A percentile compares a stretch with the other conserved stretches of the same genome.
These are phyloP conservation scores for Neurospora sp. DNA, from an alignment of 2,329 filamentous ascomycete species.

Conservation along the genomic window DNA sequence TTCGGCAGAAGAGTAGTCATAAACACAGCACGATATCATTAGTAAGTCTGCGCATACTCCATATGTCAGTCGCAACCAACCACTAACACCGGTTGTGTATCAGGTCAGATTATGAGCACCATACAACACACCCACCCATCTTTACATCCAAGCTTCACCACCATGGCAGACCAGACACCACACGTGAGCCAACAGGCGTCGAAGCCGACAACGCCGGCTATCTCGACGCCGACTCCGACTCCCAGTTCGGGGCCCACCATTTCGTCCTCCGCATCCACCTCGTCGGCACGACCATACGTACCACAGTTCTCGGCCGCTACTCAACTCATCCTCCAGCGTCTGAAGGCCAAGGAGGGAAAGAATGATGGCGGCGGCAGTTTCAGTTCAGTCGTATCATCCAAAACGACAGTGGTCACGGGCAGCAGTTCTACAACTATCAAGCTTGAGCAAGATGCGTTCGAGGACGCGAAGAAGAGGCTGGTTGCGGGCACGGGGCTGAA, in stretches of 20 bases:
- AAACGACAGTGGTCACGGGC: conserved; percentile 15
- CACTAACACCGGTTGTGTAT: not conserved
- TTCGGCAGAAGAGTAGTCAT: not conserved
- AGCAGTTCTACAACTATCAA: conserved; percentile 21
- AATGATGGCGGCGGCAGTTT: conserved; percentile 16
- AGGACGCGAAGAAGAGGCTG: conserved; percentile 30
- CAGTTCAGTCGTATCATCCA: conserved; percentile 25
- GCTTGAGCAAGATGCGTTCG: conserved; percentile 17
- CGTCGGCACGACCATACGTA: conserved; percentile 15
- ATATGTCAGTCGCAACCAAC: not conserved
- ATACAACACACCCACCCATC: not conserved
- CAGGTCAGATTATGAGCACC: not conserved
- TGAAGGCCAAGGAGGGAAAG: conserved; percentile 22
- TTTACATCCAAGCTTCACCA: not conserved
- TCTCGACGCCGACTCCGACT: not conserved
- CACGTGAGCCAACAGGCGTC: not conserved
- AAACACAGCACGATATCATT: not conserved
- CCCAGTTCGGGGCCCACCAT: not conserved
- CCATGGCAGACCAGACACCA: not conserved
- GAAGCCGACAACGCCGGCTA: not conserved
- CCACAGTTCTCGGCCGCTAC: conserved; percentile 26
- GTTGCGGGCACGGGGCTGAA: conserved; percentile 27
- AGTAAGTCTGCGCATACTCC: not conserved
- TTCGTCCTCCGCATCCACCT: not conserved
- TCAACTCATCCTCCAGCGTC: conserved; percentile 30